Conservation (phyloP, 1,139 yeast genomes). For the Taiozyma sp. region DNA sequence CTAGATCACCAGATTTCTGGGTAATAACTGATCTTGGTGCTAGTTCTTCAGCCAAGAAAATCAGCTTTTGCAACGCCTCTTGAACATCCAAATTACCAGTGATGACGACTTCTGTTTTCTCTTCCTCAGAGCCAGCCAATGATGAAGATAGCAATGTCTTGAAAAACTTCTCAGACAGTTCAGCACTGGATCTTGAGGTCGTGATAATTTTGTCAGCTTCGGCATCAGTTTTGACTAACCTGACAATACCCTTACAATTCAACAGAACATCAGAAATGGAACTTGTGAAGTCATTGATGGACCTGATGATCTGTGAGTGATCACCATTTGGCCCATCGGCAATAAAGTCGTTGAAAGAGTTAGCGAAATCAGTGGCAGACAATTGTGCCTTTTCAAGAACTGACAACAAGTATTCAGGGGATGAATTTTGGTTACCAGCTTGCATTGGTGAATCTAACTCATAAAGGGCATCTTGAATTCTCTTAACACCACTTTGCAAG, state of each 20-base stretch:
- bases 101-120: conserved; percentile 72
- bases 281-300: conserved; percentile 64
- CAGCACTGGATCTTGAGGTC: conserved; percentile 54
- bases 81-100: conserved; percentile 74
- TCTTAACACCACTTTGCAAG: conserved; percentile 61
- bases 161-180: conserved; percentile 60
- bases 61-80: conserved; percentile 58
- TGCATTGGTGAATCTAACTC: conserved; percentile 78
- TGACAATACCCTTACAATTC: conserved; percentile 66
- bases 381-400: conserved; percentile 69
- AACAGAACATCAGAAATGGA: conserved; percentile 62
- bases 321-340: conserved; percentile 78
- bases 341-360: conserved; percentile 69
- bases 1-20: conserved; percentile 45
- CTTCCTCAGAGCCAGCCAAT: conserved; percentile 53
- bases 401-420: conserved; percentile 69
- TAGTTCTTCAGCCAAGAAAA: conserved; percentile 52
- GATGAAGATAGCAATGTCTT: conserved; percentile 51
- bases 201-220: conserved; percentile 49
- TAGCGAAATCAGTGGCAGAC: conserved; percentile 76
- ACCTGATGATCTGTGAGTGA: conserved; percentile 60
- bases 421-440: conserved; percentile 76
- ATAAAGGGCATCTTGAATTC: conserved; percentile 70
- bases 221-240: conserved; percentile 44
- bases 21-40: conserved; percentile 34